Percentiles rank a stretch among this genome's conserved stretches.
phyloP scores from a whole-genome alignment of 768 basidiomycete species.

The Sutorius australiensis region DNA sequence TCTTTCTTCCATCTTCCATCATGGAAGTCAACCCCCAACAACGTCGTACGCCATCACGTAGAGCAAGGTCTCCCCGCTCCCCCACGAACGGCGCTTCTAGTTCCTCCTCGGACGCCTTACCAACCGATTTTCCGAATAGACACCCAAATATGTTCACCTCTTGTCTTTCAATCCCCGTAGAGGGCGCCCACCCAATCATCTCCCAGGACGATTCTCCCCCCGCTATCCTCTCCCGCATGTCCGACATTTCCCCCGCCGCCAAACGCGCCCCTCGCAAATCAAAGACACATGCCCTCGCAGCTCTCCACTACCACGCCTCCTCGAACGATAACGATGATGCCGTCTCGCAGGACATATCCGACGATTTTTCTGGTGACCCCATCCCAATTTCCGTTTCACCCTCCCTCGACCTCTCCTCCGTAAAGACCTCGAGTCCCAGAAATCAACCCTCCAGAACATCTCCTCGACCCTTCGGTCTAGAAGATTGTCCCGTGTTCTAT shows the following conservation, averaged over 20 bases:
- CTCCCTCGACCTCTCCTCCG: slow-evolving; percentile 61
- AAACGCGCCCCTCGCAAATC: slow-evolving; percentile 84
- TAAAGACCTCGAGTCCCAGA: slow-evolving; percentile 62
- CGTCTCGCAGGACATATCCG: slow-evolving; percentile 37
- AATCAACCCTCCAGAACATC: slow-evolving; percentile 36
- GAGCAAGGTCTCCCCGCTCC: slow-evolving; percentile 59
- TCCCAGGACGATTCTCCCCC: slow-evolving; percentile 39
- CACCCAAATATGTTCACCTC: slow-evolving; percentile 50
- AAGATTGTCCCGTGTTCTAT: slow-evolving; percentile 86
- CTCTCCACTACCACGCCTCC: slow-evolving; percentile 64
- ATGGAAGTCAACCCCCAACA: slow-evolving; percentile 43
- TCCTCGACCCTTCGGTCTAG: slow-evolving; percentile 77
- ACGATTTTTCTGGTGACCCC: slow-evolving; percentile 46
- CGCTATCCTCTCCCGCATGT: slow-evolving; percentile 31
- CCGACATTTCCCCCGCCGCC: slow-evolving; percentile 38
- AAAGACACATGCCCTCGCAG: slow-evolving; percentile 82
- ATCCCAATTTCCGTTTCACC: slow-evolving; percentile 61
- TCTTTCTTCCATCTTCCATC: slow-evolving; percentile 37
- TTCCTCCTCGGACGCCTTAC: slow-evolving; percentile 39
- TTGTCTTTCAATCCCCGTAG: slow-evolving; percentile 72
- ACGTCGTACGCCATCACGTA: slow-evolving; percentile 59
- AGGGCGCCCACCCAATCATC: slow-evolving; percentile 67
- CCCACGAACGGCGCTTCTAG: slow-evolving; percentile 42
- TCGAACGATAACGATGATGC: slow-evolving; percentile 51
- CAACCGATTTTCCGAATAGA: slow-evolving; percentile 51